Evolutionary conservation across 768 basidiomycete species (phyloP).

Genomic region (Psilocybe cubensis): DNA sequence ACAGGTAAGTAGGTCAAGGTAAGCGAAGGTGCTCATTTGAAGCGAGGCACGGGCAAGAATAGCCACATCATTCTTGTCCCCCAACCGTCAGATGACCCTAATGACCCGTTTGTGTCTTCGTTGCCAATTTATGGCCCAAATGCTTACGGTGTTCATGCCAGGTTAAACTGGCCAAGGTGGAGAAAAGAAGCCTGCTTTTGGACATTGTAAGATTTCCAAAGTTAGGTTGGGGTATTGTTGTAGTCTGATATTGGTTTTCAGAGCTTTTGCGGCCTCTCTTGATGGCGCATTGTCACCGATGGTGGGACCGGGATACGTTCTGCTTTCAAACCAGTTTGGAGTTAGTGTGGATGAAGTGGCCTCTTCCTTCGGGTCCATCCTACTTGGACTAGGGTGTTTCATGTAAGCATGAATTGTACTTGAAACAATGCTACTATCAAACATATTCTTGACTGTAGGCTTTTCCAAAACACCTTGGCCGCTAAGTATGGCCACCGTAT

Average conservation of each 20-base stretch:
- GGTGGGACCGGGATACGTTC: slow-evolving; percentile 45
- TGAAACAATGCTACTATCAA: neutral
- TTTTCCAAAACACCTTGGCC: slow-evolving; percentile 40
- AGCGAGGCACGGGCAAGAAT: slow-evolving; percentile 39
- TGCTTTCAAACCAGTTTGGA: slow-evolving; percentile 42
- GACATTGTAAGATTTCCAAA: slow-evolving; percentile 34
- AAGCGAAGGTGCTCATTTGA: slow-evolving; percentile 34
- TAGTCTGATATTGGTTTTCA: slow-evolving; percentile 12
- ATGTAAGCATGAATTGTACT: slow-evolving; percentile 29
- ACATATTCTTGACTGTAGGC: slow-evolving; percentile 24
- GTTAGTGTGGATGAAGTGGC: slow-evolving; percentile 46
- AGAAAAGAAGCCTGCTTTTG: slow-evolving; percentile 50
- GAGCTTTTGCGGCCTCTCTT: slow-evolving; percentile 42
- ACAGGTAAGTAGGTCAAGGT: slow-evolving; percentile 29
- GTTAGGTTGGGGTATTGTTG: neutral
- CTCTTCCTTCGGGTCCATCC: slow-evolving; percentile 42
- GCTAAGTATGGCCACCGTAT: slow-evolving; percentile 50
- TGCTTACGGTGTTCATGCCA: slow-evolving; percentile 12
- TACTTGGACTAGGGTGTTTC: slow-evolving; percentile 46
- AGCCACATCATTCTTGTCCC: slow-evolving; percentile 44
- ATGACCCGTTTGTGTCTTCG: slow-evolving; percentile 38
- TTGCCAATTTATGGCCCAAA: neutral
- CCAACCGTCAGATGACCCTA: slow-evolving; percentile 47
- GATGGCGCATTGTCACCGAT: slow-evolving; percentile 47
- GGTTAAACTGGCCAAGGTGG: slow-evolving; percentile 48